Evolutionary conservation across 495 filamentous ascomycete species (phyloP).

Genomic region (Penicillium angulare): DNA sequence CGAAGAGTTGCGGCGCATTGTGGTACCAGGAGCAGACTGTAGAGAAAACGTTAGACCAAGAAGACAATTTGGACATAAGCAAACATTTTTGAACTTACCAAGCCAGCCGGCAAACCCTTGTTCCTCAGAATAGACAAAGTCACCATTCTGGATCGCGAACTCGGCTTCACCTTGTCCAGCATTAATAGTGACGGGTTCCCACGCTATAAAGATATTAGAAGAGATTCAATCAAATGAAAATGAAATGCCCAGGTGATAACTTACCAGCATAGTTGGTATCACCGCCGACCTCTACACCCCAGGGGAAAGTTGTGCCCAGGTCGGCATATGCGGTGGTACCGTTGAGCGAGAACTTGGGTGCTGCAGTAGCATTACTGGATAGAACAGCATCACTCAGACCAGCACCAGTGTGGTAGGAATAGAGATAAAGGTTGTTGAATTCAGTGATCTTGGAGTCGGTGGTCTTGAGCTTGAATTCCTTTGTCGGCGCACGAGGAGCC

Average conservation of each 20-base stretch:
- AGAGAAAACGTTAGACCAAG: not conserved
- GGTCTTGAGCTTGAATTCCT: conserved; percentile 46
- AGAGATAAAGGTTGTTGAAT: conserved; percentile 45
- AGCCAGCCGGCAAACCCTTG: conserved; percentile 52
- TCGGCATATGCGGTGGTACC: conserved; percentile 26
- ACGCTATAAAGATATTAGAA: conserved; percentile 21
- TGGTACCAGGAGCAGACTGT: conserved; percentile 57
- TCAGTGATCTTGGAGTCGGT: conserved; percentile 25
- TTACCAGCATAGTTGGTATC: conserved; percentile 26
- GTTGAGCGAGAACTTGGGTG: conserved; percentile 40
- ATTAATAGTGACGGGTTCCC: conserved; percentile 45
- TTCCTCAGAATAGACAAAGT: conserved; percentile 36
- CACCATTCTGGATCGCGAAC: conserved; percentile 38
- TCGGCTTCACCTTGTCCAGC: conserved; percentile 31
- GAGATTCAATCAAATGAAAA: not conserved
- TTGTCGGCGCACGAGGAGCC: conserved; percentile 12
- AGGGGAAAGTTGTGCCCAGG: conserved; percentile 22
- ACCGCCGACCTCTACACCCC: conserved; percentile 32
- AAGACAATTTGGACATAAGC: not conserved
- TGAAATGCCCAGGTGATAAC: not conserved
- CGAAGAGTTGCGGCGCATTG: conserved; percentile 55
- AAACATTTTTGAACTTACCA: conserved; percentile 33
- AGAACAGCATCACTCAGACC: conserved; percentile 47
- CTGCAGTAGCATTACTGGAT: conserved; percentile 18
- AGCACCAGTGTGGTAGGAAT: conserved; percentile 50